A percentile compares a stretch with the other conserved stretches of the same genome.
phyloP scores from a whole-genome alignment of 805 yeast species.

The Cyberlindnera suaveolens region DNA sequence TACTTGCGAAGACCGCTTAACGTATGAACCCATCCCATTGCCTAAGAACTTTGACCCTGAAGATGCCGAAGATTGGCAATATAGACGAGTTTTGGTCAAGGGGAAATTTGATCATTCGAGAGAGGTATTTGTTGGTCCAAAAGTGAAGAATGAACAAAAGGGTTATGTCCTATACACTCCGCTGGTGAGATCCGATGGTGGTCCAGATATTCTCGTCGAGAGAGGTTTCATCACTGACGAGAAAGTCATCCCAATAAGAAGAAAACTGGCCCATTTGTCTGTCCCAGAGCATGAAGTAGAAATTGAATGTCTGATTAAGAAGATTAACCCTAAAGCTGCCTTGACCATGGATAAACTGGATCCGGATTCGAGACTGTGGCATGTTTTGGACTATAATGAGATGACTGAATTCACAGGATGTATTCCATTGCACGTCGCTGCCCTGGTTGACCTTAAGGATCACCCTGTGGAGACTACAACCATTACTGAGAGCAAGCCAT shows the following conservation, averaged over 20 bases:
- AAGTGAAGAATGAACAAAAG: constrained; percentile 60
- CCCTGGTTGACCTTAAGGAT: constrained; percentile 58
- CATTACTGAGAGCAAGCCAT: constrained; percentile 18
- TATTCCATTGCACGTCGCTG: constrained; percentile 73
- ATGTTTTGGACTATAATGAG: constrained; percentile 72
- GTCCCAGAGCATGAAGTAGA: constrained; percentile 59
- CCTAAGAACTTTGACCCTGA: constrained; percentile 63
- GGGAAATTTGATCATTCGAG: constrained; percentile 81
- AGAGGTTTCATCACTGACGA: constrained; percentile 89
- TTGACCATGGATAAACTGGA: constrained; percentile 68
- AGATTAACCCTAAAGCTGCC: constrained; percentile 55
- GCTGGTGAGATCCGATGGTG: constrained; percentile 66
- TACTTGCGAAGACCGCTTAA: constrained; percentile 73
- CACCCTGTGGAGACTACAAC: constrained; percentile 42
- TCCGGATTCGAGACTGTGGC: constrained; percentile 60
- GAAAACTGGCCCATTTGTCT: constrained; percentile 63
- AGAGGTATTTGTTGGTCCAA: constrained; percentile 90
- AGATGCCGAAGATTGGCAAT: constrained; percentile 70
- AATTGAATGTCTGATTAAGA: constrained; percentile 67
- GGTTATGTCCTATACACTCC: constrained; percentile 86
- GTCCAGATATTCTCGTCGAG: constrained; percentile 72
- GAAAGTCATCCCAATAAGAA: constrained; percentile 46
- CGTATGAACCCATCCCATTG: constrained; percentile 63
- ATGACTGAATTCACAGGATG: constrained; percentile 68
- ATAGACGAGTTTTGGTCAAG: constrained; percentile 65